Evolutionary conservation across 1,139 yeast species (phyloP).

Genomic region (Diutina scorzettiae): DNA sequence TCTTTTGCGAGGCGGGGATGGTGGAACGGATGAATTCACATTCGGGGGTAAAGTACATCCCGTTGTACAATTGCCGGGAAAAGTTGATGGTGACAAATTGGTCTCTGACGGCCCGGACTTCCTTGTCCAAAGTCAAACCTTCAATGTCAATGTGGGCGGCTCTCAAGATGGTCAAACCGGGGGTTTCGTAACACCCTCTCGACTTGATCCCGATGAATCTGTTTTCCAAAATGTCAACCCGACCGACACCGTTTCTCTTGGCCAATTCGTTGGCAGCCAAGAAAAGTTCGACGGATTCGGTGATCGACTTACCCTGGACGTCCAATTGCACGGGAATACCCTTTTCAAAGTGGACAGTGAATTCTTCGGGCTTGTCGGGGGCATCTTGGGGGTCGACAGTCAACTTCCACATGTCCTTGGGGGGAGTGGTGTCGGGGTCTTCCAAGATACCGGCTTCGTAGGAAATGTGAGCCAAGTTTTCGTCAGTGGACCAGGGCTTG

Average conservation of each 20-base stretch:
- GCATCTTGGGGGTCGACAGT: slow-evolving; percentile 94
- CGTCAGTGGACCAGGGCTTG: slow-evolving; percentile 99
- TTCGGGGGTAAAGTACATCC: slow-evolving; percentile 96
- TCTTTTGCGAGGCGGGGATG: slow-evolving; percentile 87
- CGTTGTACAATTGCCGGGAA: slow-evolving; percentile 87
- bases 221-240: slow-evolving; percentile 97
- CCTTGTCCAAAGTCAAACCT: slow-evolving; percentile 94
- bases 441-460: slow-evolving; percentile 98
- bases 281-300: slow-evolving; percentile 88
- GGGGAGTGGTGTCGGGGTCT: slow-evolving; percentile 97
- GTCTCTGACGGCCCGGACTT: slow-evolving; percentile 94
- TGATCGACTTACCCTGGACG: slow-evolving; percentile 43
- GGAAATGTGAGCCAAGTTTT: slow-evolving; percentile 96
- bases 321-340: slow-evolving; percentile 84
- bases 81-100: slow-evolving; percentile 88
- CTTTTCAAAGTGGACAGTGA: slow-evolving; percentile 68
- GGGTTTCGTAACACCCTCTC: slow-evolving; percentile 99
- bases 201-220: slow-evolving; percentile 98
- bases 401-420: slow-evolving; percentile 99
- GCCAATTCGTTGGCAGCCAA: slow-evolving; percentile 88
- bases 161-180: slow-evolving; percentile 92
- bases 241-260: slow-evolving; percentile 98
- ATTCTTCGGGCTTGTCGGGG: slow-evolving; percentile 84
- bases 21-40: slow-evolving; percentile 90
- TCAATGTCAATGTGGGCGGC: slow-evolving; percentile 90